Percentiles rank a stretch among this genome's conserved stretches.
Conservation (phyloP, 2,329 filamentous ascomycete genomes). For the Colletotrichum tropicicola region DNA sequence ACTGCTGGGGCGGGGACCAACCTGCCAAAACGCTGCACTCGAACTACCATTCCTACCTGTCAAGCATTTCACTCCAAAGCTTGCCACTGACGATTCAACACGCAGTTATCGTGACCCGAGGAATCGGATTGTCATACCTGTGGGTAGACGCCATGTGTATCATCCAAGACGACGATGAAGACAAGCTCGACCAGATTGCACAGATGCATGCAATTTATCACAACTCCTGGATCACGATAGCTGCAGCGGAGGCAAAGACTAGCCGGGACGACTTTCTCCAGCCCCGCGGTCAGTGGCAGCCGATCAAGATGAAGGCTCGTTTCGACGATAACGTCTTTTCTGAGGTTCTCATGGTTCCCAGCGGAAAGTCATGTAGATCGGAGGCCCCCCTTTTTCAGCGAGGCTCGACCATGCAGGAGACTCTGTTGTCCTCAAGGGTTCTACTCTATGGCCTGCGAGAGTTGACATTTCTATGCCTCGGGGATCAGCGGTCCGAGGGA, state of each 20-base stretch:
- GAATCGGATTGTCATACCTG: conserved; percentile 18
- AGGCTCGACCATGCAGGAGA: background rate
- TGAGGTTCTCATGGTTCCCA: background rate
- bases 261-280: background rate
- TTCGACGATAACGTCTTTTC: background rate
- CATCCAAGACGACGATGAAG: conserved; percentile 9
- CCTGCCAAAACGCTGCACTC: background rate
- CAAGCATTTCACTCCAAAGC: background rate
- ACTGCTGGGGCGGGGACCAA: background rate
- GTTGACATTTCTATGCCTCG: background rate
- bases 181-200: background rate
- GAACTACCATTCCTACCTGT: background rate
- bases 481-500: background rate
- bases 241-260: background rate
- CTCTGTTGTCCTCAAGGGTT: background rate
- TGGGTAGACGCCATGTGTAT: conserved; percentile 31
- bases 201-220: background rate
- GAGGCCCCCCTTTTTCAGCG: background rate
- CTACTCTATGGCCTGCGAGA: background rate
- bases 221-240: background rate
- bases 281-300: background rate
- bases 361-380: background rate
- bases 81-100: background rate
- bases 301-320: background rate
- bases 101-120: background rate